Base-by-base conservation (phyloP, 1,139 yeast genomes). In the Magnusiomyces magnusii region DNA sequence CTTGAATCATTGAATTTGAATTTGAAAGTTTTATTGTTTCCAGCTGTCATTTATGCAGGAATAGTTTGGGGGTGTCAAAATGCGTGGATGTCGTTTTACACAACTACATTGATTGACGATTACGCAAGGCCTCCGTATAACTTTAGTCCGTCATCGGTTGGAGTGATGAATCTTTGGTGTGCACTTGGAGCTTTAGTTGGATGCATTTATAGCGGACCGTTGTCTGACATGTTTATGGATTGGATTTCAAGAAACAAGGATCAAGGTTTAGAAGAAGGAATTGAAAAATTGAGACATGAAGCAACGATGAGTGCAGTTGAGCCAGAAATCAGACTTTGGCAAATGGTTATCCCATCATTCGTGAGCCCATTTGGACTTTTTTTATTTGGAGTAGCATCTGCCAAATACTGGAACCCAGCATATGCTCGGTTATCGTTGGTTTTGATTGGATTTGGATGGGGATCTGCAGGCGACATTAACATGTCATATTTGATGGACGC, bases 301-400 rank as follows among this genome's bases (percentile, higher is more conserved):
- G n/a, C n/a, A n/a, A n/a, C n/a, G 13, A 31, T 7, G 7, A 13
- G 13, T 31, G 36, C 42, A 96, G 96, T 57, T 63, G 96, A 89
- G 71, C 93, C 96, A 1, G 96, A 89, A 72, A 83, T 78, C 71
- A 80, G 96, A 67, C 76, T 89, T 52, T 87, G 87, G 80, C 81
- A 88, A 62, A 76, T 87, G 59, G 76, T 85, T 59, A 78, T 85
- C 28, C 83, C 93, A 2, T 83, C 86, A 54, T 71, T 88, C 56
- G 77, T 87, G 42, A 84, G 90, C 2, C 93, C 96, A 1, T 74
- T 81, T 2, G 96, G 96, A 1, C 73, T 88, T 65, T 77, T 89
- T 63, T 76, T 89, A 79, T 87, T 88, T 72, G 96, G 96, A 27
- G 83, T 87, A 50, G 96, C 96, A n/a, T 79, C 86, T n/a, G 88